A percentile compares a stretch with the other conserved stretches of the same genome.
phyloP scores from a whole-genome alignment of 2,329 filamentous ascomycete species.

The Neospermospora avenae region DNA sequence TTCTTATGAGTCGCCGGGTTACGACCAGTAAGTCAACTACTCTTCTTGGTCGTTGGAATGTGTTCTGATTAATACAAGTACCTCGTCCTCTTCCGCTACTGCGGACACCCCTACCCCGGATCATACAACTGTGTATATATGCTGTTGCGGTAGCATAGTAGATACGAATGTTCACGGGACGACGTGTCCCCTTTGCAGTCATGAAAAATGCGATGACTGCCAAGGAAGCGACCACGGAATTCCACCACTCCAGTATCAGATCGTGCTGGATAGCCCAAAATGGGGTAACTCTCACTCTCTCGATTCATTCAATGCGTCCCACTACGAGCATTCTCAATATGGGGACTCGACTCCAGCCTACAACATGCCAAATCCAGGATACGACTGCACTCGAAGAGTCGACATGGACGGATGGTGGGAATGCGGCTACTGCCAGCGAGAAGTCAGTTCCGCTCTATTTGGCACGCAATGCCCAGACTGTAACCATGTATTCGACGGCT shows the following conservation, averaged over 20 bases:
- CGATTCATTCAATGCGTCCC: background rate
- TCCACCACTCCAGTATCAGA: background rate
- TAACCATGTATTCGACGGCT: conserved; percentile 5
- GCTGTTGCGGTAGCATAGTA: no score
- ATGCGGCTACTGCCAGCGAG: conserved; percentile 15
- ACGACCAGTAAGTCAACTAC: background rate
- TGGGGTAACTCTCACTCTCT: background rate
- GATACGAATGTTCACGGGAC: no score
- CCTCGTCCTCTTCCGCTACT: no score
- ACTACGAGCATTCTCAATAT: background rate
- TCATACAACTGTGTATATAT: no score
- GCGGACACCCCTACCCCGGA: no score
- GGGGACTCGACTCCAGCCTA: background rate
- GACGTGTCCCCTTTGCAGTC: no score
- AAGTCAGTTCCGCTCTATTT: conserved; percentile 13
- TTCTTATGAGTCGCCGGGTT: background rate
- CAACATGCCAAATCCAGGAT: background rate
- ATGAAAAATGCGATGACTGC: no score
- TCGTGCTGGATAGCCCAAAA: background rate
- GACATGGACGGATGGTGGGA: conserved; percentile 13
- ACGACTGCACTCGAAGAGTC: background rate
- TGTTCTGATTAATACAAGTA: background rate
- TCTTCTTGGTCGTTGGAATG: no score
- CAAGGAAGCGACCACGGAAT: no score
- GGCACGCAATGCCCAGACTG: conserved; percentile 21